Evolutionary conservation across 2,329 filamentous ascomycete genomes (phyloP).

Genomic region (Beauveria asiatica): DNA sequence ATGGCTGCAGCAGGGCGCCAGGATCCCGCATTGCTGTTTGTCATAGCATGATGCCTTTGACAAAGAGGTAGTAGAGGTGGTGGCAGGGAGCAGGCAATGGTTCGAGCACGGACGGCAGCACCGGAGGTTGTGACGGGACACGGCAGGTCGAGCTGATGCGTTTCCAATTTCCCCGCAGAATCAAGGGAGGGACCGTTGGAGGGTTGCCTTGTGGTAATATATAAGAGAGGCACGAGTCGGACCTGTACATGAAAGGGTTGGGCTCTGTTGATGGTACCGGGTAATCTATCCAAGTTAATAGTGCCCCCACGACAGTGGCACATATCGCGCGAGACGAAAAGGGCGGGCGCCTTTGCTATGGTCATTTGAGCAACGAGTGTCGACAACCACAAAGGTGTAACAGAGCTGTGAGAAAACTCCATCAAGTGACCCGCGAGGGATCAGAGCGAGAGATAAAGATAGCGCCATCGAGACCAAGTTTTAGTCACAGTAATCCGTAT

Average conservation of each 20-base stretch:
- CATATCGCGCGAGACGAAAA: neutral
- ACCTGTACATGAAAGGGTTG: neutral
- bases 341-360: neutral
- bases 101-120: neutral
- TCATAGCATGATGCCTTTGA: slow-evolving; percentile 4
- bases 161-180: slow-evolving; percentile 3
- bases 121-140: neutral
- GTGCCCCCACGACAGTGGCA: neutral
- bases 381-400: neutral
- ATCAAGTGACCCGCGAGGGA: neutral
- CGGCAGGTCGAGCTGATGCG: neutral
- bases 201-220: neutral
- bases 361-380: neutral
- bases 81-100: neutral
- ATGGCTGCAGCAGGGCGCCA: neutral
- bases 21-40: slow-evolving; percentile 6
- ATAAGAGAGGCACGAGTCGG: neutral
- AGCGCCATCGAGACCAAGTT: neutral
- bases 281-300: neutral
- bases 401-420: neutral
- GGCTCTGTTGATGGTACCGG: neutral
- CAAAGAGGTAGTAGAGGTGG: slow-evolving; percentile 1
- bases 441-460: neutral
- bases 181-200: neutral
- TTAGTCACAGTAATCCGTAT: neutral